Conservation (phyloP, 1,139 yeast species). For the Hemisphaericaspora xylanilytica region DNA sequence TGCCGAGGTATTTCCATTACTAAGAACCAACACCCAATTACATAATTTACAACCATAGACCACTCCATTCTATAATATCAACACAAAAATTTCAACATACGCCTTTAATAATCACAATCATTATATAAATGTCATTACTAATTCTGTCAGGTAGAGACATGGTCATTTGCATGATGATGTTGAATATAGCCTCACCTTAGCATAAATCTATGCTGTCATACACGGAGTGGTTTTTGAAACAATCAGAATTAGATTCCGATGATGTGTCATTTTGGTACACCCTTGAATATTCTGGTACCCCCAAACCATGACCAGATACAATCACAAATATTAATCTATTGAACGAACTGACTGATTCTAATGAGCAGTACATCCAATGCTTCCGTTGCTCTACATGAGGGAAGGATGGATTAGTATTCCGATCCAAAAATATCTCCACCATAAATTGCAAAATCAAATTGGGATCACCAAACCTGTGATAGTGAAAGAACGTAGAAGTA, state of each 20-base stretch:
- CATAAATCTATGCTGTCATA: background rate
- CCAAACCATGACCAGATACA: slow-evolving; percentile 47
- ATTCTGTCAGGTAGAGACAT: slow-evolving; percentile 34
- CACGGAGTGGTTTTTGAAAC: slow-evolving; percentile 47
- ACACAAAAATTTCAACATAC: no score
- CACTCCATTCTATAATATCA: no score
- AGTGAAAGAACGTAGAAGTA: slow-evolving; percentile 65
- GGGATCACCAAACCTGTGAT: slow-evolving; percentile 55
- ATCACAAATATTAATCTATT: slow-evolving; percentile 30
- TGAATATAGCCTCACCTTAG: slow-evolving; percentile 16
- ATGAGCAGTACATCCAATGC: slow-evolving; percentile 51
- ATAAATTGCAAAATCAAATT: slow-evolving; percentile 58
- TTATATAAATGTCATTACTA: slow-evolving; percentile 31
- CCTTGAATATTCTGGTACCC: slow-evolving; percentile 46
- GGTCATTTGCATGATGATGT: slow-evolving; percentile 31
- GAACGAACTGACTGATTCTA: slow-evolving; percentile 28
- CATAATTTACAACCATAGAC: no score
- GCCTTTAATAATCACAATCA: no score
- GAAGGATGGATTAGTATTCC: slow-evolving; percentile 74
- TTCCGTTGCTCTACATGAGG: slow-evolving; percentile 73
- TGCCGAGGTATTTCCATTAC: no score
- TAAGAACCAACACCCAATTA: no score
- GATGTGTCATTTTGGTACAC: slow-evolving; percentile 49
- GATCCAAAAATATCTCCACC: slow-evolving; percentile 52
- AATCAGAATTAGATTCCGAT: slow-evolving; percentile 42